Evolutionary conservation across 148 eudicot species (phyloP).

Genomic region (Rhododendron molle): DNA sequence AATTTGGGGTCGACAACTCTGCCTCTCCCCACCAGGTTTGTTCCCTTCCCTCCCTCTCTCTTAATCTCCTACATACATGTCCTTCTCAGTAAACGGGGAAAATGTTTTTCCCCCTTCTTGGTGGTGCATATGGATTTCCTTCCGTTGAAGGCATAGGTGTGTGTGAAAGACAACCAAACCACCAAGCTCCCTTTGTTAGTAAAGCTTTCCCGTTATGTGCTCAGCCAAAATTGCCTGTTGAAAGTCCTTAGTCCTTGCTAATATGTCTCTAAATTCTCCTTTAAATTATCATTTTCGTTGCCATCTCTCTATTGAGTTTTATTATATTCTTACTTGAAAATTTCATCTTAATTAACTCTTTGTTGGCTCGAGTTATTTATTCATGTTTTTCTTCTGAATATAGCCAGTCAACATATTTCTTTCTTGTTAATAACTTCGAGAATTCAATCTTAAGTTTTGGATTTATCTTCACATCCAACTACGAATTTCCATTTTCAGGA

Average conservation of each 20-base stretch:
- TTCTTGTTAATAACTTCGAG: neutral
- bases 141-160: neutral
- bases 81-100: too few relatives aligned
- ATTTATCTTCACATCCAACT: constrained; percentile 1
- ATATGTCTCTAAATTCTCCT: neutral
- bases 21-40: too few relatives aligned
- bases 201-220: neutral
- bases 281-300: neutral
- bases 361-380: neutral
- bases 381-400: neutral
- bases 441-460: neutral
- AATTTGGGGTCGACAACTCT: too few relatives aligned
- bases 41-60: too few relatives aligned
- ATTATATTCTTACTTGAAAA: too few relatives aligned
- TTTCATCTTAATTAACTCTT: neutral
- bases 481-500: constrained; percentile 38
- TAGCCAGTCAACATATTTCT: neutral
- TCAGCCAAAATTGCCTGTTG: neutral
- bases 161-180: neutral
- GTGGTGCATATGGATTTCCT: neutral
- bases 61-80: too few relatives aligned
- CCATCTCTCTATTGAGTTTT: neutral
- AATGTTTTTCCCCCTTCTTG: neutral
- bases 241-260: neutral
- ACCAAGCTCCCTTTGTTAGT: neutral